Base-by-base conservation (phyloP, 2,329 filamentous ascomycete genomes). In the Diaporthe sp. region DNA sequence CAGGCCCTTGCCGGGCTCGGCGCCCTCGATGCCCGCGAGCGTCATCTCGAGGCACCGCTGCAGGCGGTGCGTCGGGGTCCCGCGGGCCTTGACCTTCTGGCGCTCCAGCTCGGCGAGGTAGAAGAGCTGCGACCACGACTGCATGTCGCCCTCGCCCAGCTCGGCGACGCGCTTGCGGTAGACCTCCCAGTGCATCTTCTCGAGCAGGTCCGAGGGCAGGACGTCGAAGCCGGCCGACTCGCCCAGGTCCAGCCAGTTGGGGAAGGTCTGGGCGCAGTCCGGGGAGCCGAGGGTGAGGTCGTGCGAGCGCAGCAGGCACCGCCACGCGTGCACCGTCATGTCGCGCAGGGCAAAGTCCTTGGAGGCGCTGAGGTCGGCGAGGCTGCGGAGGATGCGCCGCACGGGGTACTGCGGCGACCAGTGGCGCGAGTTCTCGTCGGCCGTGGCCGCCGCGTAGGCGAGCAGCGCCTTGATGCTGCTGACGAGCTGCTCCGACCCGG, bases 171-270 rank as follows among this genome's bases (percentile, higher is more conserved):
- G 57, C 28, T 31, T 61, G 28, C 72, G n/a, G 71, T 75, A 75
- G 10, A 58, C 62, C 31, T 71, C 61, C 73, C 46, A 62, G 44
- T 75, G 71, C 37, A 67, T 57, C 12, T 46, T 37, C 73, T 75
- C 73, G 22, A 77, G 57, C 17, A 58, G 42, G 8, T 53, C 70
- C 9, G 72, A 42, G 3, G 76, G 76, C 2, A 77, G 34, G 7
- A 57, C 67, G 39, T 75, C 73, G 46, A 77, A 77, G 0, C 76
- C 76, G 1, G 71, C 76, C 4, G 73, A 67, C 13, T 77, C 62
- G 49, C 76, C 76, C 31, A 77, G 71, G 62, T 77, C 76, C 5
- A 77, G 73, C 76, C 76, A 77, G 28, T 55, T 75, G 49, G 76
- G 37, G 17, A 71, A 44, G 15, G 76, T 77, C 61, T 51, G 57